These are phyloP conservation scores for Alternaria infectoria DNA, from an alignment of 2,329 filamentous ascomycete species.

Conservation along the genomic window DNA sequence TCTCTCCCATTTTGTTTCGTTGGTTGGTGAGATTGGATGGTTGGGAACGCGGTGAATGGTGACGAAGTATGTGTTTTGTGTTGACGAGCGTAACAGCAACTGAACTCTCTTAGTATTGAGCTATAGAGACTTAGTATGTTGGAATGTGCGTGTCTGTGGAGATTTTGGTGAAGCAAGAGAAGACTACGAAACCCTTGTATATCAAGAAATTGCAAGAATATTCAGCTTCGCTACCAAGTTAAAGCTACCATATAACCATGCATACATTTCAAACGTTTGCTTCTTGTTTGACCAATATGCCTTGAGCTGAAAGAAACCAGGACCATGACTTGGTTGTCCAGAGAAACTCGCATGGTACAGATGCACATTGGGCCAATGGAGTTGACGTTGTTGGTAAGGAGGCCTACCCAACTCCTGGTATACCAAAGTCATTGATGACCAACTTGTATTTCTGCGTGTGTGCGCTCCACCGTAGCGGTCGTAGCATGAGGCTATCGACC, in stretches of 20 bases:
- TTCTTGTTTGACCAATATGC: neutral
- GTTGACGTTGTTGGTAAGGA: neutral
- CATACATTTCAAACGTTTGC: neutral
- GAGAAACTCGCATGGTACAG: neutral
- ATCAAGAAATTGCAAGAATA: neutral
- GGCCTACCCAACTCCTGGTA: neutral
- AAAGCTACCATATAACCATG: neutral
- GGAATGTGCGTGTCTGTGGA: accelerated
- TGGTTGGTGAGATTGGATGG: neutral
- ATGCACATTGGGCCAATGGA: neutral
- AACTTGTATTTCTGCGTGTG: neutral
- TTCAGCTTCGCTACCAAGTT: neutral
- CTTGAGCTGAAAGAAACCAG: neutral
- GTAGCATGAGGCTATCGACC: neutral
- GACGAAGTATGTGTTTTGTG: neutral
- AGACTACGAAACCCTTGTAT: neutral
- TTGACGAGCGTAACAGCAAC: neutral
- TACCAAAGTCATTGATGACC: neutral
- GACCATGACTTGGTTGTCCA: neutral
- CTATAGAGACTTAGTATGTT: neutral
- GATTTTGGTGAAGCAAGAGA: neutral
- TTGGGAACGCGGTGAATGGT: neutral
- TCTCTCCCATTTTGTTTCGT: neutral
- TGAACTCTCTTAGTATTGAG: neutral
- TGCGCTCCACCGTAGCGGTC: neutral